phyloP scores from a whole-genome alignment of 768 basidiomycete genomes.

The Saitozyma sp. region DNA sequence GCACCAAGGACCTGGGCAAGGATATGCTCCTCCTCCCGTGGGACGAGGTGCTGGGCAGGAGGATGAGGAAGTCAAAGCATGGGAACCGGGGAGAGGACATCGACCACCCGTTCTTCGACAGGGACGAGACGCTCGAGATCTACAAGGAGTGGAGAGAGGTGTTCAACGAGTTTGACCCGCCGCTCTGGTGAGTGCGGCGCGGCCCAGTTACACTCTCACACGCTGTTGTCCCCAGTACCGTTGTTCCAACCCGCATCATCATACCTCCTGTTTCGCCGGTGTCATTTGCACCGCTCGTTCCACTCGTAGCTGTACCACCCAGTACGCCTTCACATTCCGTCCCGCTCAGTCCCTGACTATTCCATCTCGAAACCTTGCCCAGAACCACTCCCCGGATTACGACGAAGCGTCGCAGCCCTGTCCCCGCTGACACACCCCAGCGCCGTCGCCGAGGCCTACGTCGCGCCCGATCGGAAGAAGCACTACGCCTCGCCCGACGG shows the following conservation, averaged over 20 bases:
- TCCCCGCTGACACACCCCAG: conserved; percentile 1
- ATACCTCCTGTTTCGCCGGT: not conserved
- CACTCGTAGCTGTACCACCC: too few relatives aligned
- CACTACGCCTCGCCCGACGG: conserved; percentile 3
- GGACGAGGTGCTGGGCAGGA: not conserved
- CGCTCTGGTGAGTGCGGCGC: not conserved
- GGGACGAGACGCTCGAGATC: conserved; percentile 5
- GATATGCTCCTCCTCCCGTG: not conserved
- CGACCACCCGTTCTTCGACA: conserved; percentile 1
- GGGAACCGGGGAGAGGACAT: not conserved
- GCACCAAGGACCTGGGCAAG: not conserved
- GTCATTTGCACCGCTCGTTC: not conserved
- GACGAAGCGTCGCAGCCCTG: too few relatives aligned
- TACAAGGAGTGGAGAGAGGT: conserved; percentile 6
- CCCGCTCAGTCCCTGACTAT: too few relatives aligned
- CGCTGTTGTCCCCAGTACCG: too few relatives aligned
- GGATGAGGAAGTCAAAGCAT: not conserved
- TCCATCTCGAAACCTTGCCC: not conserved
- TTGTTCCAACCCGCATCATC: too few relatives aligned
- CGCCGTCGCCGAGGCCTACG: not conserved
- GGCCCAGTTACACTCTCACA: too few relatives aligned
- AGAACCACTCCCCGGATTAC: too few relatives aligned
- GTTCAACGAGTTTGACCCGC: conserved; percentile 6
- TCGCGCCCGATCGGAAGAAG: not conserved
- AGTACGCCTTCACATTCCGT: too few relatives aligned